These are phyloP conservation scores for Colletotrichum theobromicola DNA, from an alignment of 2,329 filamentous ascomycete species.

Conservation along the genomic window DNA sequence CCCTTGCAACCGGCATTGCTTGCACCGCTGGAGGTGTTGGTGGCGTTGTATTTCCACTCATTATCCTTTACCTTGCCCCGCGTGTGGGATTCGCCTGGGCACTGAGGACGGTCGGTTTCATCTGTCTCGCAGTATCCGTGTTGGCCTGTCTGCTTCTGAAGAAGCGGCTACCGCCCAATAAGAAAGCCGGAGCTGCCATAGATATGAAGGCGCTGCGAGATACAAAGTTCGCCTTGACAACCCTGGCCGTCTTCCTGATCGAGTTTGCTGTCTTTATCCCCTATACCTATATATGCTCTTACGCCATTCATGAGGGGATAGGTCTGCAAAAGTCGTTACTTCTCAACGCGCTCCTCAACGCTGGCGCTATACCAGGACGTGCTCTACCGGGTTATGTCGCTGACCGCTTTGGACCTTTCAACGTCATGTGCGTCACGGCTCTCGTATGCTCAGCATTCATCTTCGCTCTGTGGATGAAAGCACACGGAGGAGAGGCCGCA, in stretches of 20 bases:
- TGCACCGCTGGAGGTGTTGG: conserved; percentile 68
- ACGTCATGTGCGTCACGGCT: conserved; percentile 68
- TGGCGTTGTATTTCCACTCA: conserved; percentile 55
- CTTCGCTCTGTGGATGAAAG: conserved; percentile 67
- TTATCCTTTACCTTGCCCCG: conserved; percentile 30
- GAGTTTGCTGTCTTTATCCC: conserved; percentile 70
- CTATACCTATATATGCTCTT: conserved; percentile 72
- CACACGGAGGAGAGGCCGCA: conserved; percentile 47
- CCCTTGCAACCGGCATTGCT: conserved; percentile 72
- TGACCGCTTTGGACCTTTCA: conserved; percentile 73
- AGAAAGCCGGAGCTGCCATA: conserved; percentile 46
- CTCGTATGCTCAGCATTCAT: conserved; percentile 46
- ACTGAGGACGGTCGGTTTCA: conserved; percentile 32
- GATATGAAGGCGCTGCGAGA: conserved; percentile 59
- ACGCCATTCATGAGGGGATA: conserved; percentile 62
- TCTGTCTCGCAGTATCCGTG: conserved; percentile 24
- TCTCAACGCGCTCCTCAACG: conserved; percentile 73
- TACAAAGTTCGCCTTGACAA: conserved; percentile 55
- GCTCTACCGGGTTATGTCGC: conserved; percentile 71
- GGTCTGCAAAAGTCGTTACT: conserved; percentile 64
- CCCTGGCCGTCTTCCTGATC: conserved; percentile 60
- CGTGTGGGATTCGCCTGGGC: conserved; percentile 36
- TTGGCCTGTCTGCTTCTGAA: conserved; percentile 34
- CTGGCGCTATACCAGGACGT: conserved; percentile 70
- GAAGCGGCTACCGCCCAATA: conserved; percentile 54